A percentile compares a stretch with the other conserved stretches of the same genome.
Conservation (phyloP, 345 rosid species). For the thale cress (Arabidopsis thaliana) region DNA sequence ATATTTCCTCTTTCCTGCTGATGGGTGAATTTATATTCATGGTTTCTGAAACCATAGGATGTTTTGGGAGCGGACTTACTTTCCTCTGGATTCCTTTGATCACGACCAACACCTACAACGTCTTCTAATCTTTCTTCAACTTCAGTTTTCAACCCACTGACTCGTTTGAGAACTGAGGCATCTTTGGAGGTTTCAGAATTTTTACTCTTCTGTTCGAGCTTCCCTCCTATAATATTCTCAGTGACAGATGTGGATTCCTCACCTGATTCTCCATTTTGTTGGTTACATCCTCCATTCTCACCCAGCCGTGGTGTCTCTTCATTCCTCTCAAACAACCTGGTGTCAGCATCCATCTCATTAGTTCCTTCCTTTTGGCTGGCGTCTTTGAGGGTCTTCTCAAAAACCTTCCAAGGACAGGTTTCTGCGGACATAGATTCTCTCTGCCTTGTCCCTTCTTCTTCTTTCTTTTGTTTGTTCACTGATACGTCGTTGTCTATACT, state of each 20-base stretch:
- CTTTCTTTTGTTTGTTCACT: conserved; percentile 29
- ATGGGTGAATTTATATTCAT: conserved; percentile 44
- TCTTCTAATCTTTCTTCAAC: conserved; percentile 46
- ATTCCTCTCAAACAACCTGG: conserved; percentile 36
- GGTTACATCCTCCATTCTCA: conserved; percentile 38
- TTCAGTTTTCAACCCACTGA: conserved; percentile 36
- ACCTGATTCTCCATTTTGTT: conserved; percentile 40
- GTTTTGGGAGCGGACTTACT: conserved; percentile 31
- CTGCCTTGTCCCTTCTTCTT: conserved; percentile 47
- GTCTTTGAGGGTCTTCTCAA: conserved; percentile 49
- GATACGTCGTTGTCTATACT: conserved; percentile 24
- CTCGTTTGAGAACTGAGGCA: conserved; percentile 44
- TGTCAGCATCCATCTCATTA: conserved; percentile 42
- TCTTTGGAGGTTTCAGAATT: conserved; percentile 41
- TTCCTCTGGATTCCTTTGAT: conserved; percentile 46
- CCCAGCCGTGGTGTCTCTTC: conserved; percentile 35
- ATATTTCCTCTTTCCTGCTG: conserved; percentile 45
- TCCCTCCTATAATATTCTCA: conserved; percentile 36
- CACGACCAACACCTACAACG: conserved; percentile 26
- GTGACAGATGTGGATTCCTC: conserved; percentile 19
- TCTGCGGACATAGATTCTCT: conserved; percentile 37
- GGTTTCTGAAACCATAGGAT: conserved; percentile 43
- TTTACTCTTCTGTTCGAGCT: conserved; percentile 37
- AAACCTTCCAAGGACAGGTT: conserved; percentile 46
- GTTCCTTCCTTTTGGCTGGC: conserved; percentile 49